Conservation (phyloP, 2,329 filamentous ascomycete genomes). For the Chrysoporthe puriensis region DNA sequence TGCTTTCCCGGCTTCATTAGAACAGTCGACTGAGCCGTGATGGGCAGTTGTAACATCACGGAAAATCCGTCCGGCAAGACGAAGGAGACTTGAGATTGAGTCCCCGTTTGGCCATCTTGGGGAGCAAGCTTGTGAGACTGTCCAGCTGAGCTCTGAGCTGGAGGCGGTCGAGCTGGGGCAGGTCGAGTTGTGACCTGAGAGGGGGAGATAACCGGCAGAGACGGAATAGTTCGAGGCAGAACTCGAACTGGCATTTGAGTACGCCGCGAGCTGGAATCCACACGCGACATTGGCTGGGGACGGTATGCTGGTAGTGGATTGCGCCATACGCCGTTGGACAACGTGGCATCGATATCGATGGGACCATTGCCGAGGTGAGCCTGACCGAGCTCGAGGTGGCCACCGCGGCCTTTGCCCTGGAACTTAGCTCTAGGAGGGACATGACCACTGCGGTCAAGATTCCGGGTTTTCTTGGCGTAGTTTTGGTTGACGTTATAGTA, state of each 20-base stretch:
- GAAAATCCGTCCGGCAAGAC: conserved; percentile 4
- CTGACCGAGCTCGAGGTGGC: not conserved
- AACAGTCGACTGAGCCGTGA: not conserved
- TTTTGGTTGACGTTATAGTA: not conserved
- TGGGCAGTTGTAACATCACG: not conserved
- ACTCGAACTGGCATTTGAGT: not conserved
- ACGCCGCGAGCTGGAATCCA: not conserved
- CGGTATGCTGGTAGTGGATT: not conserved
- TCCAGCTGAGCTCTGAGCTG: too few relatives aligned
- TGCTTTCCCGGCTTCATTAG: conserved; percentile 9
- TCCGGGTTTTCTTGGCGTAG: not conserved
- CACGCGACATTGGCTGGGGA: not conserved
- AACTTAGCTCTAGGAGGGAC: not conserved
- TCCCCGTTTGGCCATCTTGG: not conserved
- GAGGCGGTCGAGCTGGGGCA: not conserved
- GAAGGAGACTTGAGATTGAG: not conserved
- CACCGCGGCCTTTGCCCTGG: not conserved
- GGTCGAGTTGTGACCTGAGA: not conserved
- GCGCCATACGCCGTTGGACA: not conserved
- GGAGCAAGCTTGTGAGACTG: not conserved
- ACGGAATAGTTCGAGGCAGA: not conserved
- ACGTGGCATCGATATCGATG: conserved; percentile 8
- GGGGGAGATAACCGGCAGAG: not conserved
- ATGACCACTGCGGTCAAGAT: conserved; percentile 9
- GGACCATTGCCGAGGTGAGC: conserved; percentile 12